Conservation (phyloP, 1,284 basidiomycete species). For the Heterobasidion occidentale region DNA sequence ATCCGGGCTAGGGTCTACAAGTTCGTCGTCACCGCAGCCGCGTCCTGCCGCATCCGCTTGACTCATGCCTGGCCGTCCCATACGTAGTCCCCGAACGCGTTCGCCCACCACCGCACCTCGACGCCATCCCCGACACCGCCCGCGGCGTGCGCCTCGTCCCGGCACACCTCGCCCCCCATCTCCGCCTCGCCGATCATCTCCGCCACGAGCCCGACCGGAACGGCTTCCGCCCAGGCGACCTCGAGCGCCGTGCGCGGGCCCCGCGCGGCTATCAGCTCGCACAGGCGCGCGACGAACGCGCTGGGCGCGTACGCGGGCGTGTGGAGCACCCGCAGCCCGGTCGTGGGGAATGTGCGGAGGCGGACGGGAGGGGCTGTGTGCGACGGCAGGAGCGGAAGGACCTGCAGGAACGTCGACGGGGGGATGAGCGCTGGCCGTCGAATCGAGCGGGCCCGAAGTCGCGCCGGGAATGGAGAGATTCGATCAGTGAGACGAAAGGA, state of each 20-base stretch:
- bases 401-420: slow-evolving; percentile 74
- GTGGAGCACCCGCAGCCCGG: slow-evolving; percentile 77
- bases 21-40: neutral
- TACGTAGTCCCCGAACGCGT: slow-evolving; percentile 55
- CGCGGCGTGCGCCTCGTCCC: slow-evolving; percentile 57
- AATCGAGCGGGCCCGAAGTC: neutral
- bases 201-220: slow-evolving; percentile 63
- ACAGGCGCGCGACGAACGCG: slow-evolving; percentile 60
- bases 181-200: slow-evolving; percentile 76
- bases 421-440: slow-evolving; percentile 68
- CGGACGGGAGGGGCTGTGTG: slow-evolving; percentile 68
- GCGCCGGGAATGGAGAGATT: neutral
- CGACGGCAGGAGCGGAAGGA: slow-evolving; percentile 58
- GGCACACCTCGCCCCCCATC: slow-evolving; percentile 54
- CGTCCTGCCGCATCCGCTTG: neutral
- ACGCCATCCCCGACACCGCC: slow-evolving; percentile 34
- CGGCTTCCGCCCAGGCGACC: slow-evolving; percentile 57
- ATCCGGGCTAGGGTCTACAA: neutral
- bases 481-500: neutral
- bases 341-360: slow-evolving; percentile 57
- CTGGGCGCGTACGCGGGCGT: slow-evolving; percentile 67
- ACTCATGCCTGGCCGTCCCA: slow-evolving; percentile 54
- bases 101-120: slow-evolving; percentile 59
- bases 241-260: slow-evolving; percentile 49
- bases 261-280: slow-evolving; percentile 32